phyloP scores from a whole-genome alignment of 139 green algal genomes.

The Parachlorella kessleri region DNA sequence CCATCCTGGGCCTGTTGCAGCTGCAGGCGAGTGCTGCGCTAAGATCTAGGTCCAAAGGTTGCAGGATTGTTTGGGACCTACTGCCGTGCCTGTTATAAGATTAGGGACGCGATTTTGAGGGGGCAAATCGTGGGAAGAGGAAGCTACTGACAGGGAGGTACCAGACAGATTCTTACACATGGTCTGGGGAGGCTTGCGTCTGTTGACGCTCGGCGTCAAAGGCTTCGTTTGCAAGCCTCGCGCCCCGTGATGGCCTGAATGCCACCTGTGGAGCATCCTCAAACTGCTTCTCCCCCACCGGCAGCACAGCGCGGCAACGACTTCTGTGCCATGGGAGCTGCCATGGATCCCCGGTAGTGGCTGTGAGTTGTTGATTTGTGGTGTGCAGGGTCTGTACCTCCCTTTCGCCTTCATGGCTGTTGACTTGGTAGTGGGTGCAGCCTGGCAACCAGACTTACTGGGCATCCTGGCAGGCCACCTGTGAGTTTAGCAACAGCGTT shows the following conservation, averaged over 20 bases:
- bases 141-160: too few species aligned
- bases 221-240: too few species aligned
- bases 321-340: not conserved
- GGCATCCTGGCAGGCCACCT: slow-evolving; percentile 67
- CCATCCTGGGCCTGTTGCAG: slow-evolving; percentile 56
- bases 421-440: slow-evolving; percentile 47
- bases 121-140: too few species aligned
- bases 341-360: not conserved
- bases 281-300: too few species aligned
- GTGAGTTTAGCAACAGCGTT: slow-evolving; percentile 28
- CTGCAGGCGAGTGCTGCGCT: slow-evolving; percentile 10
- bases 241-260: too few species aligned
- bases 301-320: too few species aligned
- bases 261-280: too few species aligned
- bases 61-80: too few species aligned
- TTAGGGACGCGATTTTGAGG: too few species aligned
- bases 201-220: not conserved
- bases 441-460: slow-evolving; percentile 39
- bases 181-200: too few species aligned
- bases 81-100: not conserved
- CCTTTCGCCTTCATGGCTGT: slow-evolving; percentile 64
- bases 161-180: too few species aligned
- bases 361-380: not conserved
- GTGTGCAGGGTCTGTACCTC: slow-evolving; percentile 58
- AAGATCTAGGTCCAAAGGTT: not conserved